Base-by-base conservation (phyloP, 352 stramenopile genomes). In the Globisporangium paddicum region DNA sequence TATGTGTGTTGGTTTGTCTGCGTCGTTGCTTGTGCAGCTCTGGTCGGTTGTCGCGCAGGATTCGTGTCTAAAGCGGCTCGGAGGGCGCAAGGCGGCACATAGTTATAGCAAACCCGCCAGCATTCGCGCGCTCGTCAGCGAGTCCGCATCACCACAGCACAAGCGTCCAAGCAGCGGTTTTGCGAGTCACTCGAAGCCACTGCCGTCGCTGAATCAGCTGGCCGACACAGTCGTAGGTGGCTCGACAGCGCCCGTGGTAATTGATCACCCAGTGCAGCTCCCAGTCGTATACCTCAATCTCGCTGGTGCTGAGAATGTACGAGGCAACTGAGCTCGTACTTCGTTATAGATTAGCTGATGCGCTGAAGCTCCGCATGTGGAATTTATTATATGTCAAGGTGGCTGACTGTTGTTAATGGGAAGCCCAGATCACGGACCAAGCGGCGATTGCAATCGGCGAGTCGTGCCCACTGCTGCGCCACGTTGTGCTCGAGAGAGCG, bases 31-130 rank as follows among this genome's bases (percentile, higher is more conserved):
- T 26, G 16, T 38, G 40, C 66, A 87, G 68, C 66, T 77, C 1
- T 93, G 82, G 80, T 90, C 80, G 1, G 70, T 93, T 1, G 71
- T 90, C 13, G 75, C 79, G 1, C 68, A 69, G 5, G 82, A 93
- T 58, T 66, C 78, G 45, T 90, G 80, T 45, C 46, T 90, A 57
- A 45, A 64, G 25, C 68, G 68, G 14, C 63, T 93, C 7, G 67
- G 57, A 2, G 61, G 54, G 13, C 30, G 55, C 28, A 55, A 50
- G 19, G 32, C 45, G 19, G 35, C 14, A 6, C 26, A 46, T 10
- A 23, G 19, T 40, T 23, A 42, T 5, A 42, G 21, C 48, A 46
- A 18, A 19, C 26, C 6, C 40, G 35, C 16, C 25, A 53, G 25
- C 7, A 37, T 35, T 2, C 50, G 34, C 14, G 21, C 50, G 6